Base-by-base conservation (phyloP, 2,329 filamentous ascomycete species). In the Clonostachys byssicola region DNA sequence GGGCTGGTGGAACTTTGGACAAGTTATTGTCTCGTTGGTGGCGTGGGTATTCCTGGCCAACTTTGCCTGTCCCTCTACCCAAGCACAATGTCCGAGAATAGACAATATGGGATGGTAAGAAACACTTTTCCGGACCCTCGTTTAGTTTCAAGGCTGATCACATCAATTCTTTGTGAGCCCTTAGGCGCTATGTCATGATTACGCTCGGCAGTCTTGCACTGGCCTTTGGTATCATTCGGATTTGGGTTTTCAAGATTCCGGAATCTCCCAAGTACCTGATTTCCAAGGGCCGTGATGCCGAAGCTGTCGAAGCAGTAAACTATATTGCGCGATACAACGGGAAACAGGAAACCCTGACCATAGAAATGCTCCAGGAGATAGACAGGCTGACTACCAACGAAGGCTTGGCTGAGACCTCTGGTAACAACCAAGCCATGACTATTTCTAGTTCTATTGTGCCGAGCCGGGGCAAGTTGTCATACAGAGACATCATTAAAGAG, bases 1-100 rank as follows among this genome's bases (percentile, higher is more conserved):
- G 1, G 65, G 60, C 0, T 71, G 72, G 60, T 77, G 74, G 74
- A 71, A 72, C 5, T 50, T 77, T 36, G 75, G 74, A 1, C 73
- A 77, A 52, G 60, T 75, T 6, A 56, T 72, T 12, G 68, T 68
- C 2, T 60, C 64, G 2, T 55, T 42, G 65, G 2, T 60, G 61
- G 2, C 56, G 38, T 72, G 68, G 68, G 58, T 63, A 3, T 65
- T 69, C 45, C 51, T 70, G 3, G 58, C 64, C 36, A 61, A 63
- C 36, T 65, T 56, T 43, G 70, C 59, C 42, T 75, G 63, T 52
- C 56, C 51, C 12, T 47, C 48, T 14, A 51, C 54, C 12, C 59
- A 62, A 2, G 60, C 57, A 3, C 55, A 55, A 3, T 75, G 71
- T 46, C 60, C 63, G 14, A 61, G 57, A 44, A 43, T 53, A 5